Percentiles rank a stretch among this genome's conserved stretches.
phyloP scores from a whole-genome alignment of 805 yeast genomes.

The Sugiyamaella lignohabitans region DNA sequence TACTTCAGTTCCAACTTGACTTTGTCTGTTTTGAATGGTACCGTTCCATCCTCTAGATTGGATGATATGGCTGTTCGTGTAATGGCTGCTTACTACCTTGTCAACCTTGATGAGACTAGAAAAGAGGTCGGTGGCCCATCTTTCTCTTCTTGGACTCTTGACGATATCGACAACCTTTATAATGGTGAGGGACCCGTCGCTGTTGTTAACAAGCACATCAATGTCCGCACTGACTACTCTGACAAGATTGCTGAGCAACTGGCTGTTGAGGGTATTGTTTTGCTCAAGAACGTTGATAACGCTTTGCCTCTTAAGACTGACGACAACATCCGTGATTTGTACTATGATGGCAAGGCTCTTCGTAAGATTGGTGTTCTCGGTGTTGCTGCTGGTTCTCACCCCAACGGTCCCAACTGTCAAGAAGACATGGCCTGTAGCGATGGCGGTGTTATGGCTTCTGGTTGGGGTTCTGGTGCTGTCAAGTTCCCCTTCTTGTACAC shows the following conservation, averaged over 20 bases:
- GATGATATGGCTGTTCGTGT: slow-evolving; percentile 60
- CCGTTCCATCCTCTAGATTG: slow-evolving; percentile 46
- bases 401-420: slow-evolving; percentile 44
- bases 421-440: slow-evolving; percentile 46
- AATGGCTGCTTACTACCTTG: slow-evolving; percentile 49
- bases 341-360: slow-evolving; percentile 32
- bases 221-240: slow-evolving; percentile 43
- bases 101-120: slow-evolving; percentile 30
- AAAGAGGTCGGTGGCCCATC: slow-evolving; percentile 35
- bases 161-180: slow-evolving; percentile 36
- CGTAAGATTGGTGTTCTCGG: slow-evolving; percentile 45
- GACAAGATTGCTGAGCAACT: slow-evolving; percentile 45
- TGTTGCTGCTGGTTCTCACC: slow-evolving; percentile 45
- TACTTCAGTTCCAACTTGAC: slow-evolving; percentile 55
- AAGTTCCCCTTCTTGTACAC: slow-evolving; percentile 51
- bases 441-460: slow-evolving; percentile 48
- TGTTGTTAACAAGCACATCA: slow-evolving; percentile 49
- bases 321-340: background rate
- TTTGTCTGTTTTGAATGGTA: slow-evolving; percentile 47
- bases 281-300: slow-evolving; percentile 47
- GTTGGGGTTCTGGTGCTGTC: slow-evolving; percentile 63
- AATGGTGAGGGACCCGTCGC: slow-evolving; percentile 45
- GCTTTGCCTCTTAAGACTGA: slow-evolving; percentile 41
- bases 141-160: slow-evolving; percentile 53
- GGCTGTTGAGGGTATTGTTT: slow-evolving; percentile 51